Evolutionary conservation across 2,329 filamentous ascomycete species (phyloP).

Genomic region (Emmonsia crescens): DNA sequence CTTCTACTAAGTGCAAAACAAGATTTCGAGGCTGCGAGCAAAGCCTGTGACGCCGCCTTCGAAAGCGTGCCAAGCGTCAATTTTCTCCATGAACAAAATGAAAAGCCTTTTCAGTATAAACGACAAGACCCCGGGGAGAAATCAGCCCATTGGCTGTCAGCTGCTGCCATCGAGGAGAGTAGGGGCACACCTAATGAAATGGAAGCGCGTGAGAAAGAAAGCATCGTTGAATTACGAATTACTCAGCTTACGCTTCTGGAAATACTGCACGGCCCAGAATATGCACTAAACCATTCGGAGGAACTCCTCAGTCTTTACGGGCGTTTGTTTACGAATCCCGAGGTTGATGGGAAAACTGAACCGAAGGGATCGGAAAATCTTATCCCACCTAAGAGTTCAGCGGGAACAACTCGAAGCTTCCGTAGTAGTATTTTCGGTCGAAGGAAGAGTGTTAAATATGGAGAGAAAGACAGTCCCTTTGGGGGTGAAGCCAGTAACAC

Average conservation of each 20-base stretch:
- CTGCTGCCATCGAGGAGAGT: constrained; percentile 10
- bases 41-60: constrained; percentile 80
- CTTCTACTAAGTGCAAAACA: constrained; percentile 77
- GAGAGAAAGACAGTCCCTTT: constrained; percentile 36
- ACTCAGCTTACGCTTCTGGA: constrained; percentile 81
- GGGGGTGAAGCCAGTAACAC: constrained; percentile 16
- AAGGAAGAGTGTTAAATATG: constrained; percentile 38
- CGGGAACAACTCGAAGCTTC: constrained; percentile 59
- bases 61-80: constrained; percentile 71
- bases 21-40: constrained; percentile 68
- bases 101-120: constrained; percentile 29
- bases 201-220: constrained; percentile 73
- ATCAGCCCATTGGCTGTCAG: constrained; percentile 5
- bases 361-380: constrained; percentile 27
- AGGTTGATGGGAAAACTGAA: constrained; percentile 22
- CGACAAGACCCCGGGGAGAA: constrained; percentile 16
- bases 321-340: constrained; percentile 61
- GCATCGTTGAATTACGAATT: constrained; percentile 89
- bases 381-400: constrained; percentile 55
- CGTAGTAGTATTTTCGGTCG: constrained; percentile 70
- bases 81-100: constrained; percentile 56
- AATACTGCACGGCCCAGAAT: constrained; percentile 67
- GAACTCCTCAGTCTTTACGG: constrained; percentile 76
- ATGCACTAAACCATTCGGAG: constrained; percentile 77
- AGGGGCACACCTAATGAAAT: constrained; percentile 62